Evolutionary conservation across 345 rosid genomes (phyloP).

Genomic region (Capsella bursapastoris): DNA sequence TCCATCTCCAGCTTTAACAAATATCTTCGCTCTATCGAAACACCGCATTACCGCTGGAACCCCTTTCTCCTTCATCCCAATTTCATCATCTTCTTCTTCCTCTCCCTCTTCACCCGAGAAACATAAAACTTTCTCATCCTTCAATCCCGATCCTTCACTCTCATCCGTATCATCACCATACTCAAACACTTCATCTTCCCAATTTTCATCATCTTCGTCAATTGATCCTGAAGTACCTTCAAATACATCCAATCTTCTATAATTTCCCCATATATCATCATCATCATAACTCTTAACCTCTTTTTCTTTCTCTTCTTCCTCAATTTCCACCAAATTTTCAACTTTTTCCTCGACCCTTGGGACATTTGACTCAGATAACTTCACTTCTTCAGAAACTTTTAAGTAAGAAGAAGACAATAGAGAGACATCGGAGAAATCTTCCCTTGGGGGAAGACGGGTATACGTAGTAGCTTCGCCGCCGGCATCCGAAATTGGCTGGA

Average conservation of each 20-base stretch:
- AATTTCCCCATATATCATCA: slow-evolving; percentile 44
- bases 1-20: slow-evolving; percentile 81
- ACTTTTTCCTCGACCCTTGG: slow-evolving; percentile 41
- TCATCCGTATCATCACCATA: slow-evolving; percentile 43
- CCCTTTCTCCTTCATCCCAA: slow-evolving; percentile 80
- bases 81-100: slow-evolving; percentile 45
- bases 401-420: slow-evolving; percentile 34
- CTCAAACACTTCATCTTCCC: slow-evolving; percentile 46
- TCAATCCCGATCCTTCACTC: slow-evolving; percentile 17
- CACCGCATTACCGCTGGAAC: slow-evolving; percentile 94
- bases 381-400: slow-evolving; percentile 49
- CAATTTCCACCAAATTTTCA: slow-evolving; percentile 27
- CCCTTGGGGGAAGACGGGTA: slow-evolving; percentile 83
- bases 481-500: slow-evolving; percentile 49
- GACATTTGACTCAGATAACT: slow-evolving; percentile 58
- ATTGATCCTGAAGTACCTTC: slow-evolving; percentile 50
- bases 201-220: slow-evolving; percentile 48
- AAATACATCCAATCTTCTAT: slow-evolving; percentile 53
- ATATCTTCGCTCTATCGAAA: slow-evolving; percentile 85
- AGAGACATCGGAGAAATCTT: slow-evolving; percentile 54
- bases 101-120: slow-evolving; percentile 46
- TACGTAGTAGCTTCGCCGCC: slow-evolving; percentile 83
- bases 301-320: slow-evolving; percentile 47
- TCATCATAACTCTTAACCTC: slow-evolving; percentile 32
- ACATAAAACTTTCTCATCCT: slow-evolving; percentile 41